phyloP scores from a whole-genome alignment of 768 basidiomycete genomes.

The Amanita molliuscula region DNA sequence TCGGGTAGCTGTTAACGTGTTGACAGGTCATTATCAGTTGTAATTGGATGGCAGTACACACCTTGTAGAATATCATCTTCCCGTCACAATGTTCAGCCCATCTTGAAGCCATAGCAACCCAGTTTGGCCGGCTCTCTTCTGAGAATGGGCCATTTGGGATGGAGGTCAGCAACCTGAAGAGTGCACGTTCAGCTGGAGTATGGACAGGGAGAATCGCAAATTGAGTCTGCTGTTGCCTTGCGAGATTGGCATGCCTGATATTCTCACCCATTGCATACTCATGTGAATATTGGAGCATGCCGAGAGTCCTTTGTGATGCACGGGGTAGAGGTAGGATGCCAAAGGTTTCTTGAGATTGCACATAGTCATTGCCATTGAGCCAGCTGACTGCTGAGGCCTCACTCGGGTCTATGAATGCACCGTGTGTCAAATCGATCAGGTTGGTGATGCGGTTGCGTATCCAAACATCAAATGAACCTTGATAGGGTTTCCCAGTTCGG shows the following conservation, averaged over 20 bases:
- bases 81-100: conserved; percentile 10
- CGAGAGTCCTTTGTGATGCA: conserved; percentile 1
- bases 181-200: conserved; percentile 12
- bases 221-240: conserved; percentile 15
- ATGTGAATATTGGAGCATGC: not conserved
- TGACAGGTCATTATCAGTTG: not conserved
- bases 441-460: conserved; percentile 7
- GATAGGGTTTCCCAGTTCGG: conserved; percentile 11
- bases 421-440: not conserved
- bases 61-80: conserved; percentile 9
- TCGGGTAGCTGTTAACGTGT: conserved; percentile 3
- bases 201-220: conserved; percentile 19
- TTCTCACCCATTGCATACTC: conserved; percentile 4
- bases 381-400: conserved; percentile 3
- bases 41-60: not conserved
- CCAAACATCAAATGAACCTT: conserved; percentile 14
- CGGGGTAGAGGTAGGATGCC: conserved; percentile 4
- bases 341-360: conserved; percentile 5
- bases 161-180: conserved; percentile 10
- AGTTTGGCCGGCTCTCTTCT: conserved; percentile 8
- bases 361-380: conserved; percentile 11
- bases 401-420: not conserved
- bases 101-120: conserved; percentile 5
- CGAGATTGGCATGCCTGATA: conserved; percentile 12
- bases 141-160: not conserved